These are phyloP conservation scores for Sclerotinia glacialis DNA, from an alignment of 2,329 filamentous ascomycete species.

Conservation along the genomic window DNA sequence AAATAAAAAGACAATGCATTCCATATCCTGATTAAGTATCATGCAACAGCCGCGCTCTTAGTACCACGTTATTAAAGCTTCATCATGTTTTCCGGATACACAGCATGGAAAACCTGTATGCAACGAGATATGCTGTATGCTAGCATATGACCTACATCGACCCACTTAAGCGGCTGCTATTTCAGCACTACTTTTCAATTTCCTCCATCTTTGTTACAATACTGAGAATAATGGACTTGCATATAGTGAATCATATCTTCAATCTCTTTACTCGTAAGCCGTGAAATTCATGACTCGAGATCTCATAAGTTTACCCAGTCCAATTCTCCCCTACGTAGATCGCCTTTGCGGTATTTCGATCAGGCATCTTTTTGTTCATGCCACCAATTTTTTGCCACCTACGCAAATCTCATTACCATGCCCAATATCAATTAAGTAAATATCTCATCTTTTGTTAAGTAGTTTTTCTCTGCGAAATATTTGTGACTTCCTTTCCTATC, in stretches of 20 bases:
- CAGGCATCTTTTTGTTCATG: slow-evolving; percentile 40
- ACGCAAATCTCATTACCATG: slow-evolving; percentile 47
- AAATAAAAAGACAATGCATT: slow-evolving; percentile 56
- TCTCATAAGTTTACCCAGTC: slow-evolving; percentile 49
- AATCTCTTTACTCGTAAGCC: no score
- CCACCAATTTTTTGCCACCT: slow-evolving; percentile 40
- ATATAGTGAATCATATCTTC: slow-evolving; percentile 48
- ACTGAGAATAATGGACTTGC: slow-evolving; percentile 65
- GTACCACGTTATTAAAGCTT: slow-evolving; percentile 47
- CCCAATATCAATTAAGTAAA: slow-evolving; percentile 29
- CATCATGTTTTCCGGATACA: slow-evolving; percentile 53
- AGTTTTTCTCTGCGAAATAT: no score
- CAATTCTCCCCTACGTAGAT: slow-evolving; percentile 55
- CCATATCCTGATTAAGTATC: slow-evolving; percentile 51
- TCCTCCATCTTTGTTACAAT: slow-evolving; percentile 60
- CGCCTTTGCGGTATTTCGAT: slow-evolving; percentile 32
- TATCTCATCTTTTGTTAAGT: no score
- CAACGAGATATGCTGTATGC: slow-evolving; percentile 42
- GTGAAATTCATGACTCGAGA: background rate
- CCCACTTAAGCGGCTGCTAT: slow-evolving; percentile 27
- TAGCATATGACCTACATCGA: slow-evolving; percentile 38
- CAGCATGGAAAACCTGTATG: slow-evolving; percentile 53
- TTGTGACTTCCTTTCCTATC: slow-evolving; percentile 47
- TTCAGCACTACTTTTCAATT: slow-evolving; percentile 56
- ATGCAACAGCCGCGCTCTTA: slow-evolving; percentile 48